Conservation (phyloP, 495 filamentous ascomycete genomes). For the Penicillium ochrochloron region DNA sequence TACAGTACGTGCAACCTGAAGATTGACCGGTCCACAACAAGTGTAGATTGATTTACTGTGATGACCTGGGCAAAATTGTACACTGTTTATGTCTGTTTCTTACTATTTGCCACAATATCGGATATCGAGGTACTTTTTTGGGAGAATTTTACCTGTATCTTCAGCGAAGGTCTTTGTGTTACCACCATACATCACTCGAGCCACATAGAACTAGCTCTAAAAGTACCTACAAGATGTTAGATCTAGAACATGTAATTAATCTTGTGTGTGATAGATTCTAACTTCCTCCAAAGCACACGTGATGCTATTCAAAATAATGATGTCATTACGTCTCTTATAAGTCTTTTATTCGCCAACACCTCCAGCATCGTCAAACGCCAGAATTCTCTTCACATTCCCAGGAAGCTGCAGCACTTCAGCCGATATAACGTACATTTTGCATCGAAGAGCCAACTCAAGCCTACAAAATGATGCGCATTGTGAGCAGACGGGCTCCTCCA, state of each 20-base stretch:
- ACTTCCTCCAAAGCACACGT: not conserved
- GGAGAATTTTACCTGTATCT: not conserved
- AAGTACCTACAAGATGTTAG: not conserved
- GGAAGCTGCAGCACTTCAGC: not conserved
- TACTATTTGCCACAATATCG: not conserved
- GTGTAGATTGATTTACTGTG: not conserved
- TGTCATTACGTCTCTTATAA: not conserved
- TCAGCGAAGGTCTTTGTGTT: not conserved
- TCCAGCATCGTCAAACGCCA: not conserved
- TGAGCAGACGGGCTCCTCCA: not conserved
- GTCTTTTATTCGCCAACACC: not conserved
- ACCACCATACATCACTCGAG: not conserved
- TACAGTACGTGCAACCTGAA: not conserved
- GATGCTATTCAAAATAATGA: not conserved
- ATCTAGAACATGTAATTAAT: not conserved
- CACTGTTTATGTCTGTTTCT: not conserved
- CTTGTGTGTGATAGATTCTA: not conserved
- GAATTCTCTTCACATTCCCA: not conserved
- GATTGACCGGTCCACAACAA: not conserved
- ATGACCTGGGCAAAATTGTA: not conserved
- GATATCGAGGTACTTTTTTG: not conserved
- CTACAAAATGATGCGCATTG: not conserved
- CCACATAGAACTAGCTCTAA: not conserved
- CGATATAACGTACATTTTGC: not conserved
- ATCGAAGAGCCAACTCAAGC: not conserved